Conservation (phyloP, 2,329 filamentous ascomycete species). For the Neophaeococcomyces mojaviensis region DNA sequence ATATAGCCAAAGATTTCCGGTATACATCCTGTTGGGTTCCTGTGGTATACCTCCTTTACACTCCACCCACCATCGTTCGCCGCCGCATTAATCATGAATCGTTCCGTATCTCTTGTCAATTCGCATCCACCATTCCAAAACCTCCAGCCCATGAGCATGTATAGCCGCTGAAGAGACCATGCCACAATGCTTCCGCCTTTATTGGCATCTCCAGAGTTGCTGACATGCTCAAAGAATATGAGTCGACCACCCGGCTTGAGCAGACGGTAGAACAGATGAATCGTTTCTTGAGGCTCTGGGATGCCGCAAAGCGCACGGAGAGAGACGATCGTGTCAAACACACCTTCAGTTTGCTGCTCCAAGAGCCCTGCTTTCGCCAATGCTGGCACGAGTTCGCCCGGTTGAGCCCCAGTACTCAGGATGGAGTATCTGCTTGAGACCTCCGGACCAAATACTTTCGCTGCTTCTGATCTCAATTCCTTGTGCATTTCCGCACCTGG, state of each 20-base stretch:
- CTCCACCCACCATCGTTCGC: conserved; percentile 10
- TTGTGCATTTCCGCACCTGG: conserved; percentile 34
- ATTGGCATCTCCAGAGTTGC: conserved; percentile 39
- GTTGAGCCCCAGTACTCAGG: conserved; percentile 41
- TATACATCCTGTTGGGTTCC: not conserved
- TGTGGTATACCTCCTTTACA: not conserved
- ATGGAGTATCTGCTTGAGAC: conserved; percentile 35
- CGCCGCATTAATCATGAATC: conserved; percentile 10
- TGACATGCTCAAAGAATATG: conserved; percentile 50
- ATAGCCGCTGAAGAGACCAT: conserved; percentile 40
- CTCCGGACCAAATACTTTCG: not conserved
- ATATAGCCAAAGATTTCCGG: conserved; percentile 7
- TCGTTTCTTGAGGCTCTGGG: conserved; percentile 39
- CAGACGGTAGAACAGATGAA: conserved; percentile 41
- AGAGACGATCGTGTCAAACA: conserved; percentile 50
- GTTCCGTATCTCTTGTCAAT: conserved; percentile 25
- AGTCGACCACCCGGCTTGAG: conserved; percentile 48
- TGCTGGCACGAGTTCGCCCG: conserved; percentile 38
- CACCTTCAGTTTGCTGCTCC: conserved; percentile 15
- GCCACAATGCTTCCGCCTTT: conserved; percentile 24
- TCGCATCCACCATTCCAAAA: conserved; percentile 46
- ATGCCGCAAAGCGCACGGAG: conserved; percentile 49
- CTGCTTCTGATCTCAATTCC: conserved; percentile 31
- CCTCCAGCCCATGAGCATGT: conserved; percentile 41
- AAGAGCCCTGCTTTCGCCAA: conserved; percentile 35